phyloP scores from a whole-genome alignment of 306 rosid species.

The Pueraria montana region DNA sequence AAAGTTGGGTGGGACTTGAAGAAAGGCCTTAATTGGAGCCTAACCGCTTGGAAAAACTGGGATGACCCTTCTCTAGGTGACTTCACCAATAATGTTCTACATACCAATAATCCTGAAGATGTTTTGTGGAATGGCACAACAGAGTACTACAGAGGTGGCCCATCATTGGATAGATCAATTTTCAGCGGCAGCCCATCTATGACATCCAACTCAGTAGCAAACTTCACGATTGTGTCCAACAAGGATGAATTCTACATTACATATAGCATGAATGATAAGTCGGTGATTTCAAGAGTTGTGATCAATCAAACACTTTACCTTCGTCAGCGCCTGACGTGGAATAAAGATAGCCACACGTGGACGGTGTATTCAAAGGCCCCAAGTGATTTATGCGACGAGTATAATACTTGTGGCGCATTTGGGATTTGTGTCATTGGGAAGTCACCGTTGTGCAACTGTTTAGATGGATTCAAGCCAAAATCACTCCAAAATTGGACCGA shows the following conservation, averaged over 20 bases:
- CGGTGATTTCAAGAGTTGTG: conserved; percentile 43
- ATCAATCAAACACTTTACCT: conserved; percentile 44
- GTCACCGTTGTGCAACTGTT: conserved; percentile 56
- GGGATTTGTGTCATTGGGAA: conserved; percentile 45
- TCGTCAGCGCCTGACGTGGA: conserved; percentile 42
- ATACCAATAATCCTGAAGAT: neutral
- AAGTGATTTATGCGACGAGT: conserved; percentile 53
- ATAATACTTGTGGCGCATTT: conserved; percentile 55
- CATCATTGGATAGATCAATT: neutral
- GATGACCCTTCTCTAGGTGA: conserved; percentile 31
- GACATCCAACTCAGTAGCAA: neutral
- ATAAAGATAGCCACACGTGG: conserved; percentile 42
- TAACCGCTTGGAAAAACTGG: conserved; percentile 31
- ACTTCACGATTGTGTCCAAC: neutral
- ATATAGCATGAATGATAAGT: neutral
- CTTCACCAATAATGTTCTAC: neutral
- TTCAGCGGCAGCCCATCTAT: neutral
- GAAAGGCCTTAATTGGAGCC: neutral
- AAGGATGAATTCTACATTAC: neutral
- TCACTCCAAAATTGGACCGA: conserved; percentile 56
- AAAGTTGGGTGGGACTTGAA: neutral
- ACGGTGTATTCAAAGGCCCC: conserved; percentile 35
- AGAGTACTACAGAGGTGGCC: neutral
- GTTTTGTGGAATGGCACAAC: neutral
- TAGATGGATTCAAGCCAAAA: conserved; percentile 57